Base-by-base conservation (phyloP, 1,139 yeast genomes). In the Sugiyamaella sp. region DNA sequence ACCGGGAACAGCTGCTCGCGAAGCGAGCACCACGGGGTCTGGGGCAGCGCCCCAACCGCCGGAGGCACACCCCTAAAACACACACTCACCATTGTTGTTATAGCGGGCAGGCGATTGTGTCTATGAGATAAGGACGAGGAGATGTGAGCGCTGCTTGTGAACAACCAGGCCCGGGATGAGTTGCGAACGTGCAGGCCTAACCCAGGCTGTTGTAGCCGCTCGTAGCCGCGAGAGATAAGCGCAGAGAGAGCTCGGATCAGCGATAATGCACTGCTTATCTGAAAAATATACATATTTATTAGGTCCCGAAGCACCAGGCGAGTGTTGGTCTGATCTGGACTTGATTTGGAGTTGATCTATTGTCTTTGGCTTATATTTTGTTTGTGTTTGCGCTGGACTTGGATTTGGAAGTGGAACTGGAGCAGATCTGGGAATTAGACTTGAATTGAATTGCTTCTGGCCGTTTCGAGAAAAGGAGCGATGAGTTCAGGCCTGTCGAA, bases 191-290 rank as follows among this genome's bases (percentile, higher is more conserved):
- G 46, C 46, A 32, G 9, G 14, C 46, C 46, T 43, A 29, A 27
- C 46, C 38, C 46, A 29, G 14, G 4, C 14, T 4, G 8, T 24
- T 10, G 4, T 19, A 4, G 14, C 24, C 16, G 25, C 17, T 12
- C 38, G 46, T 38, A 25, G 46, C 46, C n/a, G n/a, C n/a, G n/a
- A n/a, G n/a, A 43, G 38, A 43, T 43, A 32, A 43, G 38, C 17
- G 4, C 6, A 8, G 12, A 25, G 32, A 5, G 22, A 37, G 40
- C 12, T 14, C n/a, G 22, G 21, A 8, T 22, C 17, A 22, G 8
- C 6, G 37, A 42, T 25, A 5, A 40, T 40, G 33, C 44, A 40
- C 25, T 3, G 6, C 35, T 42, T 42, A 42, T 42, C 46, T 27
- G 45, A 27, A 24, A 25, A 24, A 39, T 20, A 39, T 20, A 20